phyloP scores from a whole-genome alignment of 176 grass and related monocot genomes.

The Poa pratensis region DNA sequence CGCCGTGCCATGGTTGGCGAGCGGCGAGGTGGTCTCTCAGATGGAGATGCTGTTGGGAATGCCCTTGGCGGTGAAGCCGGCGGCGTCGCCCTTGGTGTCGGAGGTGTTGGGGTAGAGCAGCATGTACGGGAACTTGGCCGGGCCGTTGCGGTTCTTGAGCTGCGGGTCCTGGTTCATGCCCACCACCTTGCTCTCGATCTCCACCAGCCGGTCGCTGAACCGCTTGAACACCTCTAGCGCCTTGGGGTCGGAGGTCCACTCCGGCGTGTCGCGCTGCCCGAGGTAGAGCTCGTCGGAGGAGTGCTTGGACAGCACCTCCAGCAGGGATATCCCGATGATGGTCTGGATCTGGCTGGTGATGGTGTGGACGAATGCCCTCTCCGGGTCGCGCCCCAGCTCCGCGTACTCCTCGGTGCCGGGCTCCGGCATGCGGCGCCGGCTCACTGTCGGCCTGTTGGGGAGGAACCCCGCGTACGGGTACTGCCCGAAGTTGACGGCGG shows the following conservation, averaged over 20 bases:
- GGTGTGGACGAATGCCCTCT: constrained; percentile 66
- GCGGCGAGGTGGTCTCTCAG: constrained; percentile 7
- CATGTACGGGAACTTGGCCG: constrained; percentile 66
- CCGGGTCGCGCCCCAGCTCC: constrained; percentile 57
- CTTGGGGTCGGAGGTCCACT: constrained; percentile 60
- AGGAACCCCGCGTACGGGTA: constrained; percentile 82
- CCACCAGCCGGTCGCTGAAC: constrained; percentile 52
- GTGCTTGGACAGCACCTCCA: constrained; percentile 77
- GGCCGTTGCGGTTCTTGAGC: constrained; percentile 64
- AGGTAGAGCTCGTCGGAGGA: constrained; percentile 84
- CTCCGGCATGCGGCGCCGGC: constrained; percentile 72
- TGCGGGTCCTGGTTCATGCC: constrained; percentile 42
- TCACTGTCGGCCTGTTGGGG: constrained; percentile 75
- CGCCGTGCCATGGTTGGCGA: not conserved
- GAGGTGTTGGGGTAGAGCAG: constrained; percentile 88
- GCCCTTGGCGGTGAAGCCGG: constrained; percentile 61
- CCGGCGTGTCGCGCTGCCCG: constrained; percentile 69
- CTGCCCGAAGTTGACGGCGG: constrained; percentile 91
- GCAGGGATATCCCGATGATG: constrained; percentile 73
- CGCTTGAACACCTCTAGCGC: constrained; percentile 54
- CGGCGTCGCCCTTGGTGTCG: constrained; percentile 35
- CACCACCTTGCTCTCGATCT: constrained; percentile 57
- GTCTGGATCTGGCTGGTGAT: constrained; percentile 86
- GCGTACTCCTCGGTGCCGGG: constrained; percentile 43
- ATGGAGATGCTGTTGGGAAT: constrained; percentile 89